Base-by-base conservation (phyloP, 1,139 yeast species). In the Kurtzmaniella quercitrusa region DNA sequence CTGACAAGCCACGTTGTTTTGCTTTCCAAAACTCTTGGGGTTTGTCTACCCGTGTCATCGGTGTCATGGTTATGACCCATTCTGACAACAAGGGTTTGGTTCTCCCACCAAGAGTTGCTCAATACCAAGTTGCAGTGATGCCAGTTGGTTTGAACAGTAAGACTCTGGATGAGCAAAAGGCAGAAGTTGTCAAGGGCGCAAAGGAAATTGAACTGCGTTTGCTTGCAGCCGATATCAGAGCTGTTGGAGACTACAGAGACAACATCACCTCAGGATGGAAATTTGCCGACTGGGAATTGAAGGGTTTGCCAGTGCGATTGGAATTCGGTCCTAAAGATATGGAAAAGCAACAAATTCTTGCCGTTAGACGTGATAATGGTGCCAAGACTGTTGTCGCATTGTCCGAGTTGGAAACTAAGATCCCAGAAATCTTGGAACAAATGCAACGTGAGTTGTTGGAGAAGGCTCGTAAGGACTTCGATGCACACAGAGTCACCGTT, bases 1-100 rank as follows among this genome's bases (percentile, higher is more conserved):
- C 88, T 16, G 95, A 87, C 50, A 84, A 86, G 63, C 94, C 94
- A 61, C 87, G 88, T 71, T 72, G 89, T 41, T 80, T 71, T 57
- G 97, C 95, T 26, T 88, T 84, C 80, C 99, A 94, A 73, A 94
- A 94, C 76, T 91, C 98, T 9, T 94, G 99, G 99, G 99, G 99
- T 69, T 75, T 93, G 57, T 89, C 98, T 39, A 94, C 99, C 49
- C 88, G 99, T 71, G 95, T 86, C 51, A 91, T 94, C 63, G 99
- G 99, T 76, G 98, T 94, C 53, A 93, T 93, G 98, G 86, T 88
- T 48, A 94, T 94, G 99, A 82, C 89, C 47, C 99, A 94, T 66
- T 89, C 98, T 36, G 99, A 94, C 69, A 91, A 94, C 76, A 91
- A 89, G 76, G 99, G 99, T 63, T 77, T 94, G 58, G 98, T 94